These are phyloP conservation scores for Boletus fagicola DNA, from an alignment of 768 basidiomycete genomes.

Conservation along the genomic window DNA sequence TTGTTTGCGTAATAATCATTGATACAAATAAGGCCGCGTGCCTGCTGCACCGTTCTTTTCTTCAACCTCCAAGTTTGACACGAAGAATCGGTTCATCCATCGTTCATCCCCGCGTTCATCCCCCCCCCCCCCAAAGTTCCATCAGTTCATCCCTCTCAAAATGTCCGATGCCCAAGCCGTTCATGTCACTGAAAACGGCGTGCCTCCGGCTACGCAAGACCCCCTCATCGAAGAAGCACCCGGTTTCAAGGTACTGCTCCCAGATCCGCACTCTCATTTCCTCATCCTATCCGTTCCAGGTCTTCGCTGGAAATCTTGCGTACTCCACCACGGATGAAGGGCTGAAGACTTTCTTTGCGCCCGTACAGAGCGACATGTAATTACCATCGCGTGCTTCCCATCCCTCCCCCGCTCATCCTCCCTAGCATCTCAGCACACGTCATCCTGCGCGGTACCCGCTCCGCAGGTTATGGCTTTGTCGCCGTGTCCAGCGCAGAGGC, in stretches of 20 bases:
- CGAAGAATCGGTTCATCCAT: conserved; percentile 80
- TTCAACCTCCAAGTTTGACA: conserved; percentile 83
- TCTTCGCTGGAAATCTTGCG: conserved; percentile 95
- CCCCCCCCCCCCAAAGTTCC: conserved; percentile 41
- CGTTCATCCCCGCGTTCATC: conserved; percentile 55
- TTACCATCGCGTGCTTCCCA: conserved; percentile 32
- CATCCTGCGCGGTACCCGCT: conserved; percentile 80
- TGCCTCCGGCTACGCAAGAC: conserved; percentile 74
- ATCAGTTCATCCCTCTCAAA: conserved; percentile 54
- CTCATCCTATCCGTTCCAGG: conserved; percentile 42
- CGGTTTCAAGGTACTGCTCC: conserved; percentile 67
- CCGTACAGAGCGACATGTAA: conserved; percentile 84
- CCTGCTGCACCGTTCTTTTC: conserved; percentile 40
- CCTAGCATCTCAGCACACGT: conserved; percentile 77
- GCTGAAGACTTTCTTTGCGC: conserved; percentile 92
- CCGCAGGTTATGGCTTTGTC: conserved; percentile 93
- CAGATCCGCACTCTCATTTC: conserved; percentile 20
- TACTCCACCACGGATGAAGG: conserved; percentile 92
- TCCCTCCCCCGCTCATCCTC: conserved; percentile 12
- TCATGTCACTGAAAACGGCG: conserved; percentile 80
- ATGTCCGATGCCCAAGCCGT: conserved; percentile 94
- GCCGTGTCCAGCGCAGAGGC: conserved; percentile 77
- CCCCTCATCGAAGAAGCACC: conserved; percentile 63
- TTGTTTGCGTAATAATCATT: conserved; percentile 30
- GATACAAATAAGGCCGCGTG: conserved; percentile 39